Conservation (phyloP, 2,329 filamentous ascomycete genomes). For the Talaromyces pinophilus region DNA sequence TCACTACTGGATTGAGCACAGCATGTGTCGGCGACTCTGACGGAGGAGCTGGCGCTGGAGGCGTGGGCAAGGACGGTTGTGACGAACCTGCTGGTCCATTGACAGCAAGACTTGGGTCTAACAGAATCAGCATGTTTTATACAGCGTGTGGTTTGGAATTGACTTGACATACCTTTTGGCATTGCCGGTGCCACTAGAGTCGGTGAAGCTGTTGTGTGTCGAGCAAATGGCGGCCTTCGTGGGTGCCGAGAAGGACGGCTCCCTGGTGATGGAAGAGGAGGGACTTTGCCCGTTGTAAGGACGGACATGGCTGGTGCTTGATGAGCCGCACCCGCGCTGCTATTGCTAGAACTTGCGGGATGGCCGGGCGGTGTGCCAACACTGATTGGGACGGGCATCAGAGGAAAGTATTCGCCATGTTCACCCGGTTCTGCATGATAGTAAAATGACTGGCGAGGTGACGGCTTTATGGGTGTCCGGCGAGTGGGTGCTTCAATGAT, state of each 20-base stretch:
- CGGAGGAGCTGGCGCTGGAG: conserved; percentile 36
- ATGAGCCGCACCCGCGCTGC: conserved; percentile 41
- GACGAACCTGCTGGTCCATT: conserved; percentile 32
- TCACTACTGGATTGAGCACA: conserved; percentile 38
- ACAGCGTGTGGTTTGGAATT: conserved; percentile 18
- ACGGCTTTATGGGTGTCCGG: conserved; percentile 72
- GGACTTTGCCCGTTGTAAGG: conserved; percentile 75
- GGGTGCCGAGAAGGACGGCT: conserved; percentile 57
- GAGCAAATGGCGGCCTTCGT: conserved; percentile 59
- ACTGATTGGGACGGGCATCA: conserved; percentile 56
- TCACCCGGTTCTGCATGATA: conserved; percentile 65
- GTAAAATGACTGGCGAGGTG: conserved; percentile 61
- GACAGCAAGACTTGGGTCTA: conserved; percentile 33
- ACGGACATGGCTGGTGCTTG: conserved; percentile 73
- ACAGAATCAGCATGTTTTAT: not conserved
- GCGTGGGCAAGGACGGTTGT: conserved; percentile 37
- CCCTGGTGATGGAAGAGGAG: conserved; percentile 81
- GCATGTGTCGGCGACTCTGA: conserved; percentile 40
- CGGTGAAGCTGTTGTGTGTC: conserved; percentile 80
- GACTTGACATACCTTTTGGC: conserved; percentile 40
- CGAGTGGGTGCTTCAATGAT: conserved; percentile 81
- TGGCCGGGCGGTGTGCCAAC: conserved; percentile 45
- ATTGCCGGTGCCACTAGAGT: conserved; percentile 62
- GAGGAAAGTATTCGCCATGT: conserved; percentile 80
- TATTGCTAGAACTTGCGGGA: conserved; percentile 43